These are phyloP conservation scores for Calonectria hongkongensis DNA, from an alignment of 2,329 filamentous ascomycete genomes.

Conservation along the genomic window DNA sequence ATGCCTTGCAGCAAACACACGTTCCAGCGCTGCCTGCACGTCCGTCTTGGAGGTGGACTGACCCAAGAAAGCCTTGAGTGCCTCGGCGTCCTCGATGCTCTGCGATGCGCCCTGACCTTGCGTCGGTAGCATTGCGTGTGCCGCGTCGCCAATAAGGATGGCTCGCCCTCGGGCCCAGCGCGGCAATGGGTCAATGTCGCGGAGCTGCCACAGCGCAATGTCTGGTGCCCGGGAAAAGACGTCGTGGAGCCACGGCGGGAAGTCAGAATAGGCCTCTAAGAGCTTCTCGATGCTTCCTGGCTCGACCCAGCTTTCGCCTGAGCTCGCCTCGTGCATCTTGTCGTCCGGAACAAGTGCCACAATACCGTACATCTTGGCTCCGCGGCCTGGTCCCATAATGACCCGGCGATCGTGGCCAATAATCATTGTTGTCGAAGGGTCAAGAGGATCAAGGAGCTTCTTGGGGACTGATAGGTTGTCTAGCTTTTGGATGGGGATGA, in stretches of 20 bases:
- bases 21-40: conserved; percentile 30
- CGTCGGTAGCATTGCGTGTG: conserved; percentile 42
- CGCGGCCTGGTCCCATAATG: conserved; percentile 49
- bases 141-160: conserved; percentile 40
- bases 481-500: conserved; percentile 46
- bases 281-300: conserved; percentile 48
- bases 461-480: conserved; percentile 31
- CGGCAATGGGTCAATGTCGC: conserved; percentile 37
- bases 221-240: conserved; percentile 32
- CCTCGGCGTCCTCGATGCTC: conserved; percentile 41
- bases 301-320: conserved; percentile 48
- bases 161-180: conserved; percentile 35
- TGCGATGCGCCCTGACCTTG: conserved; percentile 42
- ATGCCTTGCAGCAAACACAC: conserved; percentile 37
- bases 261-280: conserved; percentile 41
- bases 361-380: conserved; percentile 46
- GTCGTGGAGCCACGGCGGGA: conserved; percentile 36
- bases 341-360: conserved; percentile 48
- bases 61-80: conserved; percentile 27
- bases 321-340: conserved; percentile 43
- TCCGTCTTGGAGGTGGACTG: conserved; percentile 2
- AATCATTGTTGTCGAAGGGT: conserved; percentile 48
- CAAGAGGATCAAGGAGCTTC: conserved; percentile 36
- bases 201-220: conserved; percentile 38
- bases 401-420: conserved; percentile 49